A percentile compares a stretch with the other conserved stretches of the same genome.
phyloP scores from a whole-genome alignment of 805 yeast genomes.

The Myxozyma lipomycoides region DNA sequence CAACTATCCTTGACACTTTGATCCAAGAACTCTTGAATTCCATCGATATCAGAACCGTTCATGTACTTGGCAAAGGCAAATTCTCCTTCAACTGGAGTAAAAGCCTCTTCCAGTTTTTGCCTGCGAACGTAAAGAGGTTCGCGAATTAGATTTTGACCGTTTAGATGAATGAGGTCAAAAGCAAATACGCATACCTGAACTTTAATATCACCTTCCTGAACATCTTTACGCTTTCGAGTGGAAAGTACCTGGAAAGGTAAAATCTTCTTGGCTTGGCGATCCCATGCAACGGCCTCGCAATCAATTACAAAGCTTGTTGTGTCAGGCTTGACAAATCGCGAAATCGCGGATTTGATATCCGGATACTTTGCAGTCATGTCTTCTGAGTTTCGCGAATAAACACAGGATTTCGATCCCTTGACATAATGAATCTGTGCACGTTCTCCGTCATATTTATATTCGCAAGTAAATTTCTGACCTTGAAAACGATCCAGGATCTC shows the following conservation, averaged over 20 bases:
- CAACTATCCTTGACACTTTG: constrained; percentile 85
- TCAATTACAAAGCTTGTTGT: constrained; percentile 70
- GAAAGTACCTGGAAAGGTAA: constrained; percentile 90
- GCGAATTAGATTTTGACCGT: constrained; percentile 56
- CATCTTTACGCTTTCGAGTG: constrained; percentile 92
- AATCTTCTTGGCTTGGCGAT: constrained; percentile 67
- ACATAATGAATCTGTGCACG: constrained; percentile 89
- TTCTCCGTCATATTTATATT: constrained; percentile 96
- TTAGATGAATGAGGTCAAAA: constrained; percentile 75
- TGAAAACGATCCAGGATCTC: constrained; percentile 82
- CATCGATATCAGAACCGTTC: constrained; percentile 66
- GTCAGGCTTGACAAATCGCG: constrained; percentile 48
- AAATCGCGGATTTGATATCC: constrained; percentile 68
- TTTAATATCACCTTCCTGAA: constrained; percentile 77
- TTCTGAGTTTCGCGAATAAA: constrained; percentile 92
- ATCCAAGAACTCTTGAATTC: constrained; percentile 78
- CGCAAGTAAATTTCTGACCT: constrained; percentile 77
- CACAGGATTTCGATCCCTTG: constrained; percentile 50
- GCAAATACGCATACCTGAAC: constrained; percentile 91
- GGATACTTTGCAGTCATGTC: constrained; percentile 97
- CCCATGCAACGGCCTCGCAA: constrained; percentile 99
- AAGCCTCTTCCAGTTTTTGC: constrained; percentile 50
- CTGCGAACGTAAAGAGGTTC: constrained; percentile 70
- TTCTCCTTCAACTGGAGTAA: constrained; percentile 65
- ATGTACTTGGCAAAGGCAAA: constrained; percentile 74